phyloP scores from a whole-genome alignment of 495 filamentous ascomycete species.

The Aspergillus haitiensis region DNA sequence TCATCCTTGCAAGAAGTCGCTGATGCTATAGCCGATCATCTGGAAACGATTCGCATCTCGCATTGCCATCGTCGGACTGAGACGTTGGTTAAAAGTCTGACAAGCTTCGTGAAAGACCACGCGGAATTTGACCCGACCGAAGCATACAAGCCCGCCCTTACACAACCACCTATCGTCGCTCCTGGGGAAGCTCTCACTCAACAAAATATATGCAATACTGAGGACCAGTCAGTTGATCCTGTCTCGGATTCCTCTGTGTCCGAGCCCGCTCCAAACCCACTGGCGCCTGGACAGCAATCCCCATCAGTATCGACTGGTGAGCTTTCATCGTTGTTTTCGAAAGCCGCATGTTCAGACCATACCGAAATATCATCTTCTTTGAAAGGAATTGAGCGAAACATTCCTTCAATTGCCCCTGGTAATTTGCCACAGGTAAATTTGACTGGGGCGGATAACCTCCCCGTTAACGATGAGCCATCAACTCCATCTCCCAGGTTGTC shows the following conservation, averaged over 20 bases:
- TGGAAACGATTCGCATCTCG: conserved; percentile 36
- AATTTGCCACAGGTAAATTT: background rate
- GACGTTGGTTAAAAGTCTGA: conserved; percentile 34
- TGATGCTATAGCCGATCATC: conserved; percentile 32
- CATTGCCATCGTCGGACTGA: conserved; percentile 33
- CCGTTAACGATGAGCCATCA: background rate
- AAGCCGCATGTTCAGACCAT: conserved; percentile 11
- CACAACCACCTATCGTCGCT: conserved; percentile 1
- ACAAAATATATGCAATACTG: background rate
- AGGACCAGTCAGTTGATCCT: background rate
- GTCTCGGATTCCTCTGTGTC: background rate
- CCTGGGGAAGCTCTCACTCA: background rate
- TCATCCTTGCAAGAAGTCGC: conserved; percentile 34
- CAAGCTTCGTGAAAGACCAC: conserved; percentile 34
- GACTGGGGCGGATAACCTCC: background rate
- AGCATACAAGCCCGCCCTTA: conserved; percentile 16
- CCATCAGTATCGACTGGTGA: conserved; percentile 14
- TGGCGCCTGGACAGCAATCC: background rate
- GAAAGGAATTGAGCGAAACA: conserved; percentile 2
- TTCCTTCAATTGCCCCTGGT: conserved; percentile 8
- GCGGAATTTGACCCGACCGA: conserved; percentile 30
- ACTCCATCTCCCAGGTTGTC: conserved; percentile 11
- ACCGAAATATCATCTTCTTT: conserved; percentile 7
- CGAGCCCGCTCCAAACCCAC: background rate
- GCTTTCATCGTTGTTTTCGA: conserved; percentile 19